Base-by-base conservation (phyloP, 2,329 filamentous ascomycete species). In the Fusarium transvaalense region DNA sequence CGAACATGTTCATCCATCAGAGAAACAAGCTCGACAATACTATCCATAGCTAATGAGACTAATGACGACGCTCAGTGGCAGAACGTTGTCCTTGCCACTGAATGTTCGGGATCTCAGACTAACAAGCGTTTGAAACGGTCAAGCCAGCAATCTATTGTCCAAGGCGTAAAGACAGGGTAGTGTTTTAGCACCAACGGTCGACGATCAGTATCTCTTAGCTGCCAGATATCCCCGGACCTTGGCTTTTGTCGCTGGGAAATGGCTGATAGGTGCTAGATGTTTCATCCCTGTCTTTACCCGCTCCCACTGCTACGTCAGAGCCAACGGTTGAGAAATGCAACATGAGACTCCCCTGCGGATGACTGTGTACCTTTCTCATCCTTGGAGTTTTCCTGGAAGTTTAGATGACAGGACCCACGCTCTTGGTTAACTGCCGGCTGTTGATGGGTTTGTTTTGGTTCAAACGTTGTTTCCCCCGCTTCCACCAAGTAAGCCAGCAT, bases 171-270 rank as follows among this genome's bases (percentile, higher is more conserved):
- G 38, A 35, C n/a, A 61, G 17, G 15, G 63, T 66, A 35, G 19
- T 21, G 66, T 66, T 47, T 10, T 35, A 27, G 35, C 15, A 27
- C 14, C 6, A 61, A 51, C 37, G 13, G 37, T 2, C 17, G 63
- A 56, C 61, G 63, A 66, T 66, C 63, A 56, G 19, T 29, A 66
- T 66, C 38, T 66, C 54, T 61, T 8, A 13, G 9, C 13, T 13
- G 15, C n/a, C n/a, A 34, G 19, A 29, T 12, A 46, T 9, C 34
- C 35, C 17, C 45, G 56, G 19, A 19, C 32, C 39, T 55, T 9
- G 35, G 8, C 10, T 17, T 27, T 27, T 43, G n/a, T 10, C 25
- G 31, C 13, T 31, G 37, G 8, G 4, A 10, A 14, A 21, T 37
- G n/a, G 42, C 21, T 32, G 23, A 19, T 50, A 9, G 9, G 4